phyloP scores from a whole-genome alignment of 78 protist species.

The Parvularia atlantis region DNA sequence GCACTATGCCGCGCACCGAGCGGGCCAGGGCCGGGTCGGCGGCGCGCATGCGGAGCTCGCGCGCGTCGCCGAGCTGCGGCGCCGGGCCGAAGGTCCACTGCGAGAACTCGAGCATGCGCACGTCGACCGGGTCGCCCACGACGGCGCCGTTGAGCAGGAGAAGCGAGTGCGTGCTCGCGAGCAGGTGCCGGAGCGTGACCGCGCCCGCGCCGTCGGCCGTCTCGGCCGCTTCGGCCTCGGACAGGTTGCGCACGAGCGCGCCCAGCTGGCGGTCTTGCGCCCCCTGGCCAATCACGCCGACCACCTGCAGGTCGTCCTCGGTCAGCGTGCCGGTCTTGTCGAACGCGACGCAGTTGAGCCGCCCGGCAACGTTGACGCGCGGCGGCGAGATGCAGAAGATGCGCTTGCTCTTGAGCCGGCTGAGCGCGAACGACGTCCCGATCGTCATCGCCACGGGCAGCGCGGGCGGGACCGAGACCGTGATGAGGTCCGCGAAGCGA shows the following conservation, averaged over 20 bases:
- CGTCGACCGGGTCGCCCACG: not conserved
- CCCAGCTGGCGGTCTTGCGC: no score
- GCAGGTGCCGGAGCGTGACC: no score
- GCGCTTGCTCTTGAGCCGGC: not conserved
- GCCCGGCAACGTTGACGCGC: constrained; percentile 23
- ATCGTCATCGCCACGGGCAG: constrained; percentile 33
- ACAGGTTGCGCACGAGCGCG: no score
- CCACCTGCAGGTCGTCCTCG: constrained; percentile 28
- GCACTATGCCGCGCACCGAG: no score
- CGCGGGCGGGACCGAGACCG: constrained; percentile 37
- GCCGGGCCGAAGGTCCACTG: no score
- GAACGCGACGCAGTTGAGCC: constrained; percentile 4
- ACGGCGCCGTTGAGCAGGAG: no score
- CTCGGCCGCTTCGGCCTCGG: no score
- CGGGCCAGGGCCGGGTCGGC: no score
- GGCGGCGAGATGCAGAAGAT: constrained; percentile 23
- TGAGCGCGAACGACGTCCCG: not conserved
- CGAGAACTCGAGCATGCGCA: not conserved
- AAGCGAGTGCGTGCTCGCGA: no score
- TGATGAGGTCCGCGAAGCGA: constrained; percentile 13
- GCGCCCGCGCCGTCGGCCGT: no score
- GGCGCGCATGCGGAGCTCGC: no score
- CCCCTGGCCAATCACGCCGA: not conserved
- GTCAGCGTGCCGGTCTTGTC: constrained; percentile 63
- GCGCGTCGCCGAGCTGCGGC: no score